Base-by-base conservation (phyloP, 2,329 filamentous ascomycete species). In the Penicillium janthinellum region DNA sequence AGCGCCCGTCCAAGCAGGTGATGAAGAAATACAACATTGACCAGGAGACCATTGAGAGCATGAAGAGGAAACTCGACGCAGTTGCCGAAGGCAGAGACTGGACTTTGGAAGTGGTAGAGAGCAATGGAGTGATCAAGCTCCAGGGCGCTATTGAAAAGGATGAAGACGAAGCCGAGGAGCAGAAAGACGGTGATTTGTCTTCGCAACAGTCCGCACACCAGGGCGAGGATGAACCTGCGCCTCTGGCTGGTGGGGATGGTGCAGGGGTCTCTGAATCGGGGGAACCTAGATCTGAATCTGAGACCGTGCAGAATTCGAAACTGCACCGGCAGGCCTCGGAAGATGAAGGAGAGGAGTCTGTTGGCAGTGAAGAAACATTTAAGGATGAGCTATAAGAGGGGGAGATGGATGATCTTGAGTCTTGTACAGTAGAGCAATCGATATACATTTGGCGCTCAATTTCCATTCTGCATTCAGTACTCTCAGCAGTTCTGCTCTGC, bases 51-150 rank as follows among this genome's bases (percentile, higher is more conserved):
- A 81, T 96, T 3, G 87, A 93, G 67, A 82, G 87, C 48, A 80
- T 96, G 71, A 84, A 84, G 68, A 83, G 87, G 63, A 81, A 90
- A 70, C 76, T 96, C 59, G 83, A 90, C 71, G 84, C 86, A 67
- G 71, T 90, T 42, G 90, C 91, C 0, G 85, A 87, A 2, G 86
- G 88, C 7, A 85, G 87, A 64, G 86, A 87, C 15, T 96, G 92
- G 92, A 90, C 88, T 68, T 79, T 96, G 60, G 90, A 95, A 74
- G 82, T 95, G 14, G 85, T 95, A 1, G 89, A 95, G 69, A 82
- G 86, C 11, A 84, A 88, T 1, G 82, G 84, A 4, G 82, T 84
- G 22, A 78, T 85, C 62, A 88, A 92, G 71, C 85, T 94, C 42
- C 80, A 89, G 47, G 90, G 89, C 0, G 85, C 90, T 44, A 83